Base-by-base conservation (phyloP, 768 basidiomycete species). In the Paxillus ammoniavirescens region DNA sequence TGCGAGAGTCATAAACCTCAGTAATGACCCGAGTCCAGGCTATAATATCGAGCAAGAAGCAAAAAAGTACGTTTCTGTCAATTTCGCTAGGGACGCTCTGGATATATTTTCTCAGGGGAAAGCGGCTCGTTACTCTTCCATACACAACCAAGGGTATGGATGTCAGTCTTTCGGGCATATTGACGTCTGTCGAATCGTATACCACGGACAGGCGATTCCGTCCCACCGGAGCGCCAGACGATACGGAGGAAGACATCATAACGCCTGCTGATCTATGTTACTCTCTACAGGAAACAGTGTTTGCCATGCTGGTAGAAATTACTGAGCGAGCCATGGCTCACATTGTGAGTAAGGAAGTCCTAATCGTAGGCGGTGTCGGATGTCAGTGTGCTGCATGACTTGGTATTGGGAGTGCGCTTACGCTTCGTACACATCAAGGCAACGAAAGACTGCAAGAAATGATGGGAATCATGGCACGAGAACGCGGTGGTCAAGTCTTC, bases 131-230 rank as follows among this genome's bases (percentile, higher is more conserved):
- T 2, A 74, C 86, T 3, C 76, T 99, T 43, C 95, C 97, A 3
- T 99, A 98, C 68, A 81, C 94, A 3, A 99, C 95, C 1, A 99
- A 99, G 66, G 97, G 97, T 28, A 99, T 99, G 97, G 97, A 99
- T 68, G 73, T 98, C 59, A 91, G 93, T 60, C 77, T 99, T 56
- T 95, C 95, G n/a, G 97, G 97, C 1, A 86, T 99, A 52, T 73
- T 98, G 41, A 88, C 91, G 4, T 85, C 93, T 2, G 82, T 84
- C 8, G 97, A 98, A 73, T 84, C 87, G 2, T 94, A 92, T 64
- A 97, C 93, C 4, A 61, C 72, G 49, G 93, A 98, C 73, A 90
- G 88, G 66, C 83, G 88, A n/a, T 98, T 79, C 77, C 79, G 85
- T n/a, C 63, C 79, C 14, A 72, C 76, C 31, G 76, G 72, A 13